phyloP scores from a whole-genome alignment of 768 basidiomycete genomes.

The Lepiota subincarnata region DNA sequence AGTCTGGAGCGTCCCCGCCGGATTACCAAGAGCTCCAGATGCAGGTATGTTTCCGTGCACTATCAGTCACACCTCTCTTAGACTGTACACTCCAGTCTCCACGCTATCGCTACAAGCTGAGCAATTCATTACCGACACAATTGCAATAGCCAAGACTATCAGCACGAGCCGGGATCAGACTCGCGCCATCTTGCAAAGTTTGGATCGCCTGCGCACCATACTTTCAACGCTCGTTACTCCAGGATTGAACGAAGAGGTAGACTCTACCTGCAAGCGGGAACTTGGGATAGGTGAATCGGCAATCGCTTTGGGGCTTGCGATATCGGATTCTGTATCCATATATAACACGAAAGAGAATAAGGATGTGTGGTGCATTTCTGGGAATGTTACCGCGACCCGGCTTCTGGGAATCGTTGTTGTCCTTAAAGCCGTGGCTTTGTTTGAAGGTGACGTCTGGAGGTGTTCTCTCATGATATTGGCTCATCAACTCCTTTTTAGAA shows the following conservation, averaged over 20 bases:
- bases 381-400: constrained; percentile 63
- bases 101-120: constrained; percentile 50
- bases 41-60: constrained; percentile 18
- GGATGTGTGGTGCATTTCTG: constrained; percentile 72
- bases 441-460: constrained; percentile 47
- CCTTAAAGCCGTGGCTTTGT: constrained; percentile 68
- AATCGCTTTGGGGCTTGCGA: constrained; percentile 42
- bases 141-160: constrained; percentile 47
- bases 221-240: constrained; percentile 66
- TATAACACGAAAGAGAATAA: constrained; percentile 32
- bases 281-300: constrained; percentile 43
- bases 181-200: constrained; percentile 37
- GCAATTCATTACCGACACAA: constrained; percentile 44
- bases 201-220: constrained; percentile 54
- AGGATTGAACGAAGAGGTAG: constrained; percentile 66
- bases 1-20: constrained; percentile 23
- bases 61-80: not conserved
- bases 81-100: constrained; percentile 31
- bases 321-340: constrained; percentile 44
- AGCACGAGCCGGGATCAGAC: constrained; percentile 42
- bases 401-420: constrained; percentile 63
- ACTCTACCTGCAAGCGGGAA: constrained; percentile 58
- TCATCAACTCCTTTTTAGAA: constrained; percentile 38
- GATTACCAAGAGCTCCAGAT: constrained; percentile 14
- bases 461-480: not conserved